Evolutionary conservation across 306 rosid genomes (phyloP), one percentile per base, ranked within the genome.

Genomic region (Glycine tomentella): DNA sequence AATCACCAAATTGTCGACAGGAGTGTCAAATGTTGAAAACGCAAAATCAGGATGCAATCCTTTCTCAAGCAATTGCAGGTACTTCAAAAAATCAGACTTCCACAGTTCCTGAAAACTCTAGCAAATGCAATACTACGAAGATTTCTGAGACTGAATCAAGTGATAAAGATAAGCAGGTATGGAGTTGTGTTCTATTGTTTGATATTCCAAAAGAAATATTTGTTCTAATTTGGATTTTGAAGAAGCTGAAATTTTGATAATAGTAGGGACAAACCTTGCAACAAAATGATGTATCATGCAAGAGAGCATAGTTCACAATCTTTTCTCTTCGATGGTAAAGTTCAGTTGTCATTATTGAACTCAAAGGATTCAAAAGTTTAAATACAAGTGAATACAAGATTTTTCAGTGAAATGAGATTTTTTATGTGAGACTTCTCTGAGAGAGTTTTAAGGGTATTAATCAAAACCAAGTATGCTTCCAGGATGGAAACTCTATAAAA

Each of bases 91-190:
- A 58, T 25, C 86, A 79, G 61, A 45, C 80, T 57, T 64, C 63
- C 42, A 55, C 33, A 63, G 25, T 49, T 79, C 69, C 69, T 46
- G 79, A 79, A 86, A 69, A 66, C 45, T 63, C 82, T 75, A 17
- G 76, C 36, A 63, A 76, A 34, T 44, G 4, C 48, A 34, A 17
- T 51, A 65, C 17, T 66, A 72, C n/a, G 73, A 80, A 42, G 65
- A 79, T 46, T 81, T 76, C 79, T 25, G 46, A 14, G 6, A 69
- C 59, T 45, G 87, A 83, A 81, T 45, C 61, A 57, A 75, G 61
- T 78, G 75, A 56, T 16, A 81, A 67, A 8, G 73, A 80, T 80
- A 76, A 34, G n/a, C 80, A 71, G 89, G 91, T 86, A 77, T 59
- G 65, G 42, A 82, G 65, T 20, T 62, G 3, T 69, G 46, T 80